Base-by-base conservation (phyloP, 768 basidiomycete genomes). In the Phylloporus sp. region DNA sequence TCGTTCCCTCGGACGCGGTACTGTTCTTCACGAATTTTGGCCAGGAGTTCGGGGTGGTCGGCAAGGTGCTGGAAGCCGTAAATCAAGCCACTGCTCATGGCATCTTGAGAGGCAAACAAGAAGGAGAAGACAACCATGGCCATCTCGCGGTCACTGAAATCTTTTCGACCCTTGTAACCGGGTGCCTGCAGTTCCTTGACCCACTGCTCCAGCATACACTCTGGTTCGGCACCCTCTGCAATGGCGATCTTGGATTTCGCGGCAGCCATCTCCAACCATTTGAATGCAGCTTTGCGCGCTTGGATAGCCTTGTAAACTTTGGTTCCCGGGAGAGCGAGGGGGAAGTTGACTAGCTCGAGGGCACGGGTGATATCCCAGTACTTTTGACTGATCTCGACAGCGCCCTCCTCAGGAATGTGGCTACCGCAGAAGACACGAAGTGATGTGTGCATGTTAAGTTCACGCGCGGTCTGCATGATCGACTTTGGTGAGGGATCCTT, bases 311-410 rank as follows among this genome's bases (percentile, higher is more conserved):
- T 87, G 70, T 87, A 98, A 44, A 98, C 82, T 64, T 98, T 98
- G 31, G 96, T 98, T 23, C 96, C 96, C 17, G 96, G 96, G 29
- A 96, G 59, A 14, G 95, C 84, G 50, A 98, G 70, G 14, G 96
- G 96, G 74, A 99, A 98, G 74, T 99, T 99, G 74, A 99, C 96
- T 44, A 99, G 86, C 65, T 99, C 91, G 33, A 99, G 84, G 3
- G 96, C 90, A 56, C 81, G 73, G 7, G 96, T 98, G 69, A 99
- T 96, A 49, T 77, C 75, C 95, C 95, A 98, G 72, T 98, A 98
- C 63, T 91, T 92, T 55, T 89, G 84, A 61, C 79, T 86, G 63
- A 99, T 93, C 62, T 91, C 89, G 14, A 69, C 61, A 21, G 84
- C 80, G 32, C 85, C 89, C 8, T 81, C 69, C 14, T 91, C 84